Percentiles rank a stretch among this genome's conserved stretches.
phyloP scores from a whole-genome alignment of 2,329 filamentous ascomycete species.

The Samsoniella hepiali region DNA sequence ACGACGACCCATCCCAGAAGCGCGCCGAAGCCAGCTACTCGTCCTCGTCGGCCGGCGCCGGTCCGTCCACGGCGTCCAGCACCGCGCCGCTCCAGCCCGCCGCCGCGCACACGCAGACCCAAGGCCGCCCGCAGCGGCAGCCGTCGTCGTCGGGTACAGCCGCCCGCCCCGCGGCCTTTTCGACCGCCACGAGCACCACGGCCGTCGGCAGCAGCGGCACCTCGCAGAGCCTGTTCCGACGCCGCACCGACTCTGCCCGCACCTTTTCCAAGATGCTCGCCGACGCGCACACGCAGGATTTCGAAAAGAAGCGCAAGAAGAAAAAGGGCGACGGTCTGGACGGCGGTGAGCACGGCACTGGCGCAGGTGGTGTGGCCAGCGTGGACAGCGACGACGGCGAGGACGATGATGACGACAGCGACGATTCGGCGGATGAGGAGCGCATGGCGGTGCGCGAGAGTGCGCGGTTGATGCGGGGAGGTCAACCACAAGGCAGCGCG shows the following conservation, averaged over 20 bases:
- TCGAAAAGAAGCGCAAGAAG: slow-evolving; percentile 67
- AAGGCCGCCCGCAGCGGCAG: background rate
- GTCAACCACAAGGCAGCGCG: background rate
- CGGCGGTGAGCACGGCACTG: background rate
- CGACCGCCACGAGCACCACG: slow-evolving; percentile 22
- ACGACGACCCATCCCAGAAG: background rate
- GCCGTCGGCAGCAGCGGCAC: slow-evolving; percentile 21
- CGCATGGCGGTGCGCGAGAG: slow-evolving; percentile 16
- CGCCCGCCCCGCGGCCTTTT: slow-evolving; percentile 8
- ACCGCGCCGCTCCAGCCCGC: background rate
- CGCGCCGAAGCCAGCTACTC: background rate
- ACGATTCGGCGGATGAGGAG: slow-evolving; percentile 26
- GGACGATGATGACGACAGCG: slow-evolving; percentile 37
- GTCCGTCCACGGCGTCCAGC: background rate
- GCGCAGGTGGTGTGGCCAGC: slow-evolving; percentile 17
- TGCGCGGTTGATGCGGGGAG: background rate
- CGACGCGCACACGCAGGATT: slow-evolving; percentile 85
- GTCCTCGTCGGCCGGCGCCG: background rate
- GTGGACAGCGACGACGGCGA: slow-evolving; percentile 30
- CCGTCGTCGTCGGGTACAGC: background rate
- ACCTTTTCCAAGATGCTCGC: slow-evolving; percentile 65
- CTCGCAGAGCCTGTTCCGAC: slow-evolving; percentile 27
- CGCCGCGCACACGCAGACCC: background rate
- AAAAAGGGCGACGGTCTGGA: slow-evolving; percentile 3
- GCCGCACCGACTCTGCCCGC: slow-evolving; percentile 33